Percentiles rank a stretch among this genome's conserved stretches.
Evolutionary conservation across 2,329 filamentous ascomycete genomes (phyloP).

Genomic region (Sphaceloma murrayae): DNA sequence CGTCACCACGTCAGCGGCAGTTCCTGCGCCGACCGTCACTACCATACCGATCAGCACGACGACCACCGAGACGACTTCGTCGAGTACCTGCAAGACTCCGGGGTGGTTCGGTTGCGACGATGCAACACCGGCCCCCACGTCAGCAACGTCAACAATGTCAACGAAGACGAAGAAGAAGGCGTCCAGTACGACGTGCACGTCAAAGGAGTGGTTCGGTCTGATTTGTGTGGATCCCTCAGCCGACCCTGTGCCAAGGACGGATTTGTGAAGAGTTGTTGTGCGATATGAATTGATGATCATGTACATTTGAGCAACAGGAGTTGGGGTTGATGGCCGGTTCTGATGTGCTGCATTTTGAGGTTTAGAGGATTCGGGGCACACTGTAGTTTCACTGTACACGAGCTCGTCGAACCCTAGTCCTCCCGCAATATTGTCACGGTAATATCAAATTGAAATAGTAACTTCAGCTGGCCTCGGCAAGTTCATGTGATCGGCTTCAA

Average conservation of each 20-base stretch:
- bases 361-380: too few relatives aligned
- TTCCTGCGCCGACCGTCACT: slow-evolving; percentile 21
- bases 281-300: slow-evolving; percentile 9
- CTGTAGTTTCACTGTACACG: too few relatives aligned
- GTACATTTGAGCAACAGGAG: slow-evolving; percentile 4
- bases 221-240: slow-evolving; percentile 26
- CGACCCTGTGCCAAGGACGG: slow-evolving; percentile 1
- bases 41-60: slow-evolving; percentile 17
- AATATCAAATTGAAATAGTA: too few relatives aligned
- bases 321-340: not conserved
- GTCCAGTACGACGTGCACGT: slow-evolving; percentile 20
- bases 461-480: too few relatives aligned
- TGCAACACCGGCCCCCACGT: slow-evolving; percentile 31
- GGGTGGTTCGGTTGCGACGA: slow-evolving; percentile 61
- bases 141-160: not conserved
- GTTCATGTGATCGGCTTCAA: too few relatives aligned
- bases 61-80: slow-evolving; percentile 4
- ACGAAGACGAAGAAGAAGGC: slow-evolving; percentile 15
- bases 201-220: slow-evolving; percentile 25
- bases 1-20: slow-evolving; percentile 23
- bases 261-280: not conserved
- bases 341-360: too few relatives aligned
- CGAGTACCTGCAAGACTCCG: slow-evolving; percentile 45
- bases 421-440: too few relatives aligned
- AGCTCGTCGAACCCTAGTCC: too few relatives aligned